Evolutionary conservation across 2,329 filamentous ascomycete species (phyloP).

Genomic region (Trichoderma lentiforme): DNA sequence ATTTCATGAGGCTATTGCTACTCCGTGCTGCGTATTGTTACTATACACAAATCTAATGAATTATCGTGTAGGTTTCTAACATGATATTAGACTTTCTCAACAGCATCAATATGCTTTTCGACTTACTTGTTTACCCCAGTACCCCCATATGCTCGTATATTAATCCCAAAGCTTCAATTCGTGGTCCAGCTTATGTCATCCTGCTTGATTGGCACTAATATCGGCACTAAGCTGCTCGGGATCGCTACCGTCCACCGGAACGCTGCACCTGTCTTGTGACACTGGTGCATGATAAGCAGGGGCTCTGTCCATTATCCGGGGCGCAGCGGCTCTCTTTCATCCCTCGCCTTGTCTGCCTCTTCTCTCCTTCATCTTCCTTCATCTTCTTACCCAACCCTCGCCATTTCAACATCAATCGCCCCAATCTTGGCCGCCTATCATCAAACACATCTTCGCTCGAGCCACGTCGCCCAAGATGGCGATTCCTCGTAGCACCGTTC

Average conservation of each 20-base stretch:
- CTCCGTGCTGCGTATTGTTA: background rate
- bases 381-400: background rate
- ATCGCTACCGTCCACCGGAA: background rate
- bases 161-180: background rate
- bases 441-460: background rate
- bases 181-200: background rate
- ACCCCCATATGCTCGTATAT: background rate
- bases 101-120: background rate
- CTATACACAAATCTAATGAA: background rate
- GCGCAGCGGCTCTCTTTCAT: background rate
- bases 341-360: background rate
- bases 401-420: background rate
- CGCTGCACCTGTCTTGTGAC: conserved; percentile 7
- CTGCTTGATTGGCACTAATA: background rate
- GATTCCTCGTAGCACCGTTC: conserved; percentile 69
- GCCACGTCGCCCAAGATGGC: conserved; percentile 44
- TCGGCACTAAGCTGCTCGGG: conserved; percentile 5
- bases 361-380: background rate
- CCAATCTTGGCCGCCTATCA: background rate
- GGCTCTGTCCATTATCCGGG: conserved; percentile 2
- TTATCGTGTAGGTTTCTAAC: background rate
- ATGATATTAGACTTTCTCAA: background rate
- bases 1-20: background rate
- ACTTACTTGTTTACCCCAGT: background rate
- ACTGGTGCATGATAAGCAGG: conserved; percentile 14